Base-by-base conservation (phyloP, 2,329 filamentous ascomycete genomes). In the Botrytis medusae region DNA sequence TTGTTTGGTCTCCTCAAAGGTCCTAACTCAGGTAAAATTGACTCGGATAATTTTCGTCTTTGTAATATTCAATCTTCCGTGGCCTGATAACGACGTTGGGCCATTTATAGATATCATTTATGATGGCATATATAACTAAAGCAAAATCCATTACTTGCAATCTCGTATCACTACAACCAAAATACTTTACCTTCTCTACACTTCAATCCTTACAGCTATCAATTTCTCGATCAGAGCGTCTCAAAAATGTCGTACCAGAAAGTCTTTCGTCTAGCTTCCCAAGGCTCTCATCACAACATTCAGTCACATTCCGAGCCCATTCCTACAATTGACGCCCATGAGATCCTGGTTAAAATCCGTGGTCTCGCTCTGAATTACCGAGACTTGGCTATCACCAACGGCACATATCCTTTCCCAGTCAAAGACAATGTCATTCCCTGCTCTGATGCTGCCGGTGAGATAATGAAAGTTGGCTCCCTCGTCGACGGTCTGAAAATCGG, bases 381-480 rank as follows among this genome's bases (percentile, higher is more conserved):
- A 22, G 76, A 77, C 59, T 69, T 76, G 4, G 51, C 51, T 54
- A 78, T 83, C 37, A 77, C 78, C 14, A 80, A 62, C 10, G 71
- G 71, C 5, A 75, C 71, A 16, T 83, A 83, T 71, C 81, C 80
- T 2, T 74, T 82, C 20, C 74, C 78, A 0, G 76, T 81, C n/a
- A 81, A 81, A 68, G 77, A 80, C 5, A 73, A 81, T 7, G 78
- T 84, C 1, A 75, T 83, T 16, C 83, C 82, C 9, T 80, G 80
- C 75, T n/a, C n/a, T n/a, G n/a, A n/a, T n/a, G n/a, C n/a, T n/a
- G n/a, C n/a, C n/a, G n/a, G n/a, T n/a, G n/a, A n/a, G n/a, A n/a
- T n/a, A n/a, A n/a, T n/a, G n/a, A n/a, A n/a, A n/a, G n/a, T n/a
- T n/a, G n/a, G n/a, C n/a, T n/a, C n/a, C n/a, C n/a, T n/a, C n/a